A percentile compares a stretch with the other conserved stretches of the same genome.
Conservation (phyloP, 495 filamentous ascomycete genomes). For the Hypoxylon rickii region DNA sequence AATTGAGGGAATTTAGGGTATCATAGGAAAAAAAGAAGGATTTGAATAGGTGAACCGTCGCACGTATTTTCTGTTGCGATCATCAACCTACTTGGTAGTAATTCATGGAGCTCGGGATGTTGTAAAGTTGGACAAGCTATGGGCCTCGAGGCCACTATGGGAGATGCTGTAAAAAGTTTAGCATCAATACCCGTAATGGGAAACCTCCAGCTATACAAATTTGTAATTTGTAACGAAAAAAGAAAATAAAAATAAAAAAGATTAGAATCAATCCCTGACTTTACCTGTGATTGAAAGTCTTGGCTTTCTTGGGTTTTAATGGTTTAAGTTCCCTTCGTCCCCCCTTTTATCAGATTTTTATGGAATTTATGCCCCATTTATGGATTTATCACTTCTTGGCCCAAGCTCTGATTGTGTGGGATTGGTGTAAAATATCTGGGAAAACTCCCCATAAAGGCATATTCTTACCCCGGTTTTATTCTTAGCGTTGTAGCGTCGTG, state of each 20-base stretch:
- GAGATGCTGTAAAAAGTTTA: too few relatives aligned
- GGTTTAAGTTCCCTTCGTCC: constrained; percentile 1
- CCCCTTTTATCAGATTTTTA: neutral
- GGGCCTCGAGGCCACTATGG: too few relatives aligned
- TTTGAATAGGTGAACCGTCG: neutral
- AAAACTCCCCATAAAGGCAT: constrained; percentile 24
- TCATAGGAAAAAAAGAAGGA: constrained; percentile 2
- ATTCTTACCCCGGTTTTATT: too few relatives aligned
- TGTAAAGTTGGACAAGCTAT: too few relatives aligned
- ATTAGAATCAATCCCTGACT: constrained; percentile 7
- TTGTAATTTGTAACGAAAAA: constrained; percentile 4
- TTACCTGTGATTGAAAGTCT: constrained; percentile 25
- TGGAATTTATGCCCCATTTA: too few relatives aligned
- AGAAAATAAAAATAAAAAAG: constrained; percentile 12
- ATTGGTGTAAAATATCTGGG: constrained; percentile 1
- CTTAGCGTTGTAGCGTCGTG: constrained; percentile 19
- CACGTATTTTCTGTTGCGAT: neutral
- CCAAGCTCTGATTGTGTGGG: constrained; percentile 14
- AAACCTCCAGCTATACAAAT: too few relatives aligned
- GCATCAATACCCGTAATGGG: too few relatives aligned
- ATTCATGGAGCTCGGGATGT: too few relatives aligned
- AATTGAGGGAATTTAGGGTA: neutral
- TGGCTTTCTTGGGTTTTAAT: constrained; percentile 16
- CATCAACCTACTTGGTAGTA: too few relatives aligned
- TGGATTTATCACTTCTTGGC: constrained; percentile 16